Percentiles rank a stretch among this genome's conserved stretches.
Evolutionary conservation across 164 flowering plant species (phyloP).

Genomic region (Cinnamomum chago): DNA sequence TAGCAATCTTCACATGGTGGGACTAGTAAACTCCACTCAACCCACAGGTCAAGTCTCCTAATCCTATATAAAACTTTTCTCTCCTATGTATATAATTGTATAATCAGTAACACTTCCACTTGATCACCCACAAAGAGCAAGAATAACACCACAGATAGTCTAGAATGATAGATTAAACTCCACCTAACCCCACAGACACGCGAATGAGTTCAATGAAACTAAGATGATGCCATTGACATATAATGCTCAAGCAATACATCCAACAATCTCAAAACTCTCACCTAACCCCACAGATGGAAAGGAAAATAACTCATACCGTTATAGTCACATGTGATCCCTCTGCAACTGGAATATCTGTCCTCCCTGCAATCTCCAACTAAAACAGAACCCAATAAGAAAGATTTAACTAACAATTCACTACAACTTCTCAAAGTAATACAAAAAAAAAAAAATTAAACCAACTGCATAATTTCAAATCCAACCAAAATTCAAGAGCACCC

Average conservation of each 20-base stretch:
- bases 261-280: background rate
- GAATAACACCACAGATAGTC: too few relatives aligned
- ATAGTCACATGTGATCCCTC: slow-evolving; percentile 84
- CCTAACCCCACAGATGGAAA: background rate
- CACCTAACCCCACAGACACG: too few relatives aligned
- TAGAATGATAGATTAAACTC: too few relatives aligned
- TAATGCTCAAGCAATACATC: background rate
- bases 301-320: slow-evolving; percentile 40
- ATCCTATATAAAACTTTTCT: too few relatives aligned
- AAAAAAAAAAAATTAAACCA: too few relatives aligned
- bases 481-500: slow-evolving; percentile 1
- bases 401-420: background rate
- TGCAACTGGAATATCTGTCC: slow-evolving; percentile 90
- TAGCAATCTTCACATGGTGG: too few relatives aligned
- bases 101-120: too few relatives aligned
- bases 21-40: too few relatives aligned
- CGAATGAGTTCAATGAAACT: too few relatives aligned
- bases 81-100: too few relatives aligned
- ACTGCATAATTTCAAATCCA: background rate
- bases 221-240: background rate
- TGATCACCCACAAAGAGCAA: too few relatives aligned
- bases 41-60: too few relatives aligned
- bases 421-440: background rate
- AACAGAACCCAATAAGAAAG: slow-evolving; percentile 10
- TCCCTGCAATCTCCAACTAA: slow-evolving; percentile 83